phyloP scores from a whole-genome alignment of 257 asterid genomes.

The Penstemon eatonii region DNA sequence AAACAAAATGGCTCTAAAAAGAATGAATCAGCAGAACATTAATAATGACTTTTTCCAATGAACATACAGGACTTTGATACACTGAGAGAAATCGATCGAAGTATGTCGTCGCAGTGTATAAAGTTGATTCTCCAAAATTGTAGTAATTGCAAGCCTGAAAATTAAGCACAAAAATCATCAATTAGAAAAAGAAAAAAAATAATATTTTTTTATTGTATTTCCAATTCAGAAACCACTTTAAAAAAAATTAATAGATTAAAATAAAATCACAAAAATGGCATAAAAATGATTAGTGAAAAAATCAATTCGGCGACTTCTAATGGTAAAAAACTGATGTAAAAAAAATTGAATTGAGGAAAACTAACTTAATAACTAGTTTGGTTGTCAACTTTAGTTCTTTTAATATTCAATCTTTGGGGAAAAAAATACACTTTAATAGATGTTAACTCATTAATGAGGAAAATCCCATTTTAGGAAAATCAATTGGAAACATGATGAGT shows the following conservation, averaged over 20 bases:
- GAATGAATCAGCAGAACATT: not conserved
- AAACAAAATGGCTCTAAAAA: slow-evolving; percentile 23
- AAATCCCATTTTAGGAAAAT: slow-evolving; percentile 24
- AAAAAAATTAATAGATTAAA: too few species aligned
- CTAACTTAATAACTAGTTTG: too few species aligned
- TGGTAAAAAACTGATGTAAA: too few species aligned
- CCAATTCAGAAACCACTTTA: not conserved
- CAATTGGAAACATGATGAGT: slow-evolving; percentile 6
- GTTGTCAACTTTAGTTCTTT: too few species aligned
- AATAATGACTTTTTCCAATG: slow-evolving; percentile 13
- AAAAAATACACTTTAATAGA: not conserved
- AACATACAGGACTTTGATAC: slow-evolving; percentile 44
- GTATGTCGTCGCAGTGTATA: slow-evolving; percentile 47
- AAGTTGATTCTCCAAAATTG: slow-evolving; percentile 43
- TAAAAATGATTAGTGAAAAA: too few species aligned
- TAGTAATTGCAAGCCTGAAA: slow-evolving; percentile 47
- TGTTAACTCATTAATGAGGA: slow-evolving; percentile 10
- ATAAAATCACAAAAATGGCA: too few species aligned
- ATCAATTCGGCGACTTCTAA: too few species aligned
- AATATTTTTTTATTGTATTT: not conserved
- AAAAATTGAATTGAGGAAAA: too few species aligned
- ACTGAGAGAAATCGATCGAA: slow-evolving; percentile 49
- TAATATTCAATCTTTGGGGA: not conserved
- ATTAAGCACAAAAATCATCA: slow-evolving; percentile 19
- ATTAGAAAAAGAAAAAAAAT: not conserved